A percentile compares a stretch with the other conserved stretches of the same genome.
Evolutionary conservation across 108 stramenopile genomes (phyloP).

Genomic region (Fragilaria crotonensis): DNA sequence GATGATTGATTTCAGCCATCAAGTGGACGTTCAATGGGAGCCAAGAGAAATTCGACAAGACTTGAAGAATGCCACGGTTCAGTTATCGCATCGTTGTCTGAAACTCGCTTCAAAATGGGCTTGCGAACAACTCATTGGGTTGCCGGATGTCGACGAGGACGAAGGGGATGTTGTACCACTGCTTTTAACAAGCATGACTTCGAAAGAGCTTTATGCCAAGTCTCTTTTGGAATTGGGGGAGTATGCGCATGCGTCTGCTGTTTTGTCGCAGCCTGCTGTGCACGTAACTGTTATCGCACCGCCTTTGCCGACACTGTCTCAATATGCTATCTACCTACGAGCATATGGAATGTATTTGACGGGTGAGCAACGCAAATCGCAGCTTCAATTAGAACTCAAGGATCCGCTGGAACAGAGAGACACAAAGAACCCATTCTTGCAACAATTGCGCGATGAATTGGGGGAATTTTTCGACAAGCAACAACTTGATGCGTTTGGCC

Average conservation of each 20-base stretch:
- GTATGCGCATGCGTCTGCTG: constrained; percentile 63
- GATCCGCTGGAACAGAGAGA: constrained; percentile 39
- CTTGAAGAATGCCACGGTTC: constrained; percentile 21
- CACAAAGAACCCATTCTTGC: constrained; percentile 44
- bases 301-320: constrained; percentile 37
- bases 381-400: background rate
- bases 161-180: background rate
- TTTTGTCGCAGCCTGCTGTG: constrained; percentile 21
- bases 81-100: constrained; percentile 38
- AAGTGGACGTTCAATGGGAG: constrained; percentile 39
- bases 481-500: constrained; percentile 80
- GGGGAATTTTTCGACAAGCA: constrained; percentile 12
- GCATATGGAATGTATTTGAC: constrained; percentile 89
- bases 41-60: constrained; percentile 23
- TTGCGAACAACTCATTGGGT: constrained; percentile 64
- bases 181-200: constrained; percentile 17
- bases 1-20: constrained; percentile 2
- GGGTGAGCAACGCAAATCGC: constrained; percentile 88
- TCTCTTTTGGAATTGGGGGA: constrained; percentile 71
- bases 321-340: constrained; percentile 61
- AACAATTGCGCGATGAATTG: constrained; percentile 72
- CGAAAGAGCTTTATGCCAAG: constrained; percentile 51
- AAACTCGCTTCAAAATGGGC: constrained; percentile 79
- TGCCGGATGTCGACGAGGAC: constrained; percentile 8
- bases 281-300: constrained; percentile 27